A percentile compares a stretch with the other conserved stretches of the same genome.
phyloP scores from a whole-genome alignment of 352 stramenopile species.

The Phytophthora ramorum region DNA sequence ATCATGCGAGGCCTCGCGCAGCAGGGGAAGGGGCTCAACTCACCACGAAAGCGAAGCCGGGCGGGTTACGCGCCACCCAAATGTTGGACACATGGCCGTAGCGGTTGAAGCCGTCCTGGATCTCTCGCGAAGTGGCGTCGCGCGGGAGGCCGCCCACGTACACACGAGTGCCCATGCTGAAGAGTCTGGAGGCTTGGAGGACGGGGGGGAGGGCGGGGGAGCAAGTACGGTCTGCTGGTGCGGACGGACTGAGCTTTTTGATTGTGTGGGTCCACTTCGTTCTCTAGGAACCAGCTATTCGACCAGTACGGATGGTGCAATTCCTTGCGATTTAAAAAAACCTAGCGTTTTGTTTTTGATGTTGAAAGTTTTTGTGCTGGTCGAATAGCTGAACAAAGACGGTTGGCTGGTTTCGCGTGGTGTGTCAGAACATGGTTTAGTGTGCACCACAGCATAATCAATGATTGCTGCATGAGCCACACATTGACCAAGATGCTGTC shows the following conservation, averaged over 20 bases:
- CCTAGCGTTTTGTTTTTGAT: not conserved
- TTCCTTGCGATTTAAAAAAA: no score
- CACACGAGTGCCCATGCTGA: conserved; percentile 79
- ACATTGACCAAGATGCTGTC: conserved; percentile 43
- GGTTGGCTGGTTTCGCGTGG: conserved; percentile 12
- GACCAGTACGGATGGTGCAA: conserved; percentile 14
- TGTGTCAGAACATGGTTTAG: not conserved
- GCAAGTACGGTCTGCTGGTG: conserved; percentile 24
- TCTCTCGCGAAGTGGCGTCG: conserved; percentile 81
- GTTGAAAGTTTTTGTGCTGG: conserved; percentile 4
- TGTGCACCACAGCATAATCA: conserved; percentile 1
- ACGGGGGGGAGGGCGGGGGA: not conserved
- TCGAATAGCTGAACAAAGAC: conserved; percentile 7
- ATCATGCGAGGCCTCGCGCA: conserved; percentile 39
- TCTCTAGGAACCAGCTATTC: not conserved
- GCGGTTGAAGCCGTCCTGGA: conserved; percentile 84
- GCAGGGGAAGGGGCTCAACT: conserved; percentile 52
- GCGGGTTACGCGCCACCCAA: conserved; percentile 88
- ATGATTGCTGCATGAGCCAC: conserved; percentile 7
- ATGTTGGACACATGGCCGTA: conserved; percentile 90
- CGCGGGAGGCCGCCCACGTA: conserved; percentile 86
- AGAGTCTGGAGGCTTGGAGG: conserved; percentile 29
- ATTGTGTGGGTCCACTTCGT: conserved; percentile 21
- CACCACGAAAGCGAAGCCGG: conserved; percentile 91
- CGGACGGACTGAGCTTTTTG: conserved; percentile 31